Base-by-base conservation (phyloP, 2,329 filamentous ascomycete species). In the Knoxdaviesia proteae region DNA sequence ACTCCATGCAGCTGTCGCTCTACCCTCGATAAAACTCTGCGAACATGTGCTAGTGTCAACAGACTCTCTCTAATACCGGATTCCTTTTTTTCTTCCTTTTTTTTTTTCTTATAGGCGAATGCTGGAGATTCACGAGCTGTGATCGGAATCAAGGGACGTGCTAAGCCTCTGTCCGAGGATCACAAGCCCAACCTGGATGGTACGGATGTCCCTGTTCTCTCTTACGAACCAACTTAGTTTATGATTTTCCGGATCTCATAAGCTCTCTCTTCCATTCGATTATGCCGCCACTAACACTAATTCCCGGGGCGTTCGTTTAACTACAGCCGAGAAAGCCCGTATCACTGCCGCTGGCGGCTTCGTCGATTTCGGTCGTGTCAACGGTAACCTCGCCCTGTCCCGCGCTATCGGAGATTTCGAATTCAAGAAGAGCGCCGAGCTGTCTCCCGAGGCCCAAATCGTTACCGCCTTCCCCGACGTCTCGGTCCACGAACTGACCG, bases 121-220 rank as follows among this genome's bases (percentile, higher is more conserved):
- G 84, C 90, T 49, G 90, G 90, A 56, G 90, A 98, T 61, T 98
- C 90, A 49, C 77, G 90, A 67, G 84, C 80, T 56, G 90, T 98
- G 31, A 65, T 98, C 50, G 90, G 90, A 53, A 84, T 98, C 55
- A 98, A 96, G 67, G 90, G 90, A 50, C 76, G 90, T 54, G 90
- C 90, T 51, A 98, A 96, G 67, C 90, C 90, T 42, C 70, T 98
- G 47, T 98, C 90, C n/a, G 93, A 93, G 57, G 90, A 98, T 60
- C 90, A 98, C 69, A 98, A 98, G 65, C 90, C 90, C 37, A 87
- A 94, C 60, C 94, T 96, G 52, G 90, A 98, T 72, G 84, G 86
- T 92, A 57, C 39, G 43, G 5, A 41, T n/a, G 9, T 32, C n/a
- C 30, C 42, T 7, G 3, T 31, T 40, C 39, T 9, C 33, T 40